Percentiles rank a stretch among this genome's conserved stretches.
Conservation (phyloP, 2,329 filamentous ascomycete species). For the Diaporthe destruens region DNA sequence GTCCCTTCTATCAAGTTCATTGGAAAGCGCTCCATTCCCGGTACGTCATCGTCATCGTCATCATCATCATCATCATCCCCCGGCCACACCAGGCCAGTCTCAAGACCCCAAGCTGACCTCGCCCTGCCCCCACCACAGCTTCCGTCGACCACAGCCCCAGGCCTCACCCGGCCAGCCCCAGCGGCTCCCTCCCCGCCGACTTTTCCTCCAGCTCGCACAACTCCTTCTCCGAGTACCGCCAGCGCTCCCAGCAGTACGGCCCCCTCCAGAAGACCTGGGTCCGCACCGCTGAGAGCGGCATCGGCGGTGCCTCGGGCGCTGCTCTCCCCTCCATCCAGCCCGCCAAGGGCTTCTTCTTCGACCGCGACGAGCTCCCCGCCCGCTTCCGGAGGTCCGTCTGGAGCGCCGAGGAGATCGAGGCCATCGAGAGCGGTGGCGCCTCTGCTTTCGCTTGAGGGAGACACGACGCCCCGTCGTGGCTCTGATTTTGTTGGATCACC, state of each 20-base stretch:
- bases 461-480: not conserved
- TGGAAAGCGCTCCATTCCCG: conserved; percentile 69
- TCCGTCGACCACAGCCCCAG: conserved; percentile 79
- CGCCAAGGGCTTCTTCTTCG: conserved; percentile 83
- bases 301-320: conserved; percentile 75
- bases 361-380: conserved; percentile 86
- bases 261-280: conserved; percentile 72
- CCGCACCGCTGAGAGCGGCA: conserved; percentile 51
- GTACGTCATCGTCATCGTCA: conserved; percentile 56
- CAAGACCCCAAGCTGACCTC: not conserved
- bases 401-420: conserved; percentile 89
- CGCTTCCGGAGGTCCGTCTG: conserved; percentile 84
- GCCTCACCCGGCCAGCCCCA: conserved; percentile 79
- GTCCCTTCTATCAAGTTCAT: conserved; percentile 73
- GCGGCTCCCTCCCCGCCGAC: conserved; percentile 69
- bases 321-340: conserved; percentile 80
- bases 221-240: conserved; percentile 82
- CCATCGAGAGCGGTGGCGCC: conserved; percentile 93
- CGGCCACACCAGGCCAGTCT: not conserved
- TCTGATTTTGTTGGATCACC: not conserved
- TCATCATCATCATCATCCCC: not conserved
- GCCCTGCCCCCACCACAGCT: conserved; percentile 59
- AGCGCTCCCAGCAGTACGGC: conserved; percentile 83
- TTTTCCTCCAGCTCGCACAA: conserved; percentile 62
- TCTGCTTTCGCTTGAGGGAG: conserved; percentile 60